Evolutionary conservation across 2,329 filamentous ascomycete genomes (phyloP), one percentile per base, ranked within the genome.

Genomic region (Alternaria solani): DNA sequence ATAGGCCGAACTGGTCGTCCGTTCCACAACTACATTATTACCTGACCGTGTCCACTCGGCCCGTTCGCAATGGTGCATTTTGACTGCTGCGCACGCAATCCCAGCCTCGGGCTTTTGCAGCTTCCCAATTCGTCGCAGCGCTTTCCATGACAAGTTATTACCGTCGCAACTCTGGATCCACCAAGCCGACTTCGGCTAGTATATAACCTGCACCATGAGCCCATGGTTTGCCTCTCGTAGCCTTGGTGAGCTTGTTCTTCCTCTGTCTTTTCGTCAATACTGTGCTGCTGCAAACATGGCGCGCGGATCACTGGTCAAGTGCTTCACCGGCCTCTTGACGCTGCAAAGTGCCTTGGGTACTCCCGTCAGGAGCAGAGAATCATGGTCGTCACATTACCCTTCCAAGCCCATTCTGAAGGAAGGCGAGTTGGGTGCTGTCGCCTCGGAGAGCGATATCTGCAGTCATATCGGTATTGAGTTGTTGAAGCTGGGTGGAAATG

Each of bases 401-500:
- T 57, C 65, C 25, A 53, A 55, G 20, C 65, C 68, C 20, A 52
- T 58, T 28, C 44, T 75, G 32, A 57, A 65, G 49, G 53, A 64
- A 23, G 73, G 69, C 1, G 65, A 77, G 26, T 58, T 80, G 41
- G 83, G 82, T 28, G 82, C 81, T 42, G 81, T 84, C 18, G 81
- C 82, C 5, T 82, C 79, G 1, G 81, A 83, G 66, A 78, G 70
- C 57, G 71, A 76, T 1, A 76, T 81, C 48, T 84, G 82, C 70
- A 81, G 76, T 62, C 69, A 76, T n/a, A 81, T 85, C 47, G 83
- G 83, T 14, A 80, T 74, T n/a, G 76, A 81, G 16, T 60, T 83
- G n/a, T 67, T 84, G 41, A 78, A 81, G 57, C 51, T 71, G 39
- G 82, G 82, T 18, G 91, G 82, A 9, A 84, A 81, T 76, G 83